Base-by-base conservation (phyloP, 2,329 filamentous ascomycete genomes). In the Hypoxylon sp. region DNA sequence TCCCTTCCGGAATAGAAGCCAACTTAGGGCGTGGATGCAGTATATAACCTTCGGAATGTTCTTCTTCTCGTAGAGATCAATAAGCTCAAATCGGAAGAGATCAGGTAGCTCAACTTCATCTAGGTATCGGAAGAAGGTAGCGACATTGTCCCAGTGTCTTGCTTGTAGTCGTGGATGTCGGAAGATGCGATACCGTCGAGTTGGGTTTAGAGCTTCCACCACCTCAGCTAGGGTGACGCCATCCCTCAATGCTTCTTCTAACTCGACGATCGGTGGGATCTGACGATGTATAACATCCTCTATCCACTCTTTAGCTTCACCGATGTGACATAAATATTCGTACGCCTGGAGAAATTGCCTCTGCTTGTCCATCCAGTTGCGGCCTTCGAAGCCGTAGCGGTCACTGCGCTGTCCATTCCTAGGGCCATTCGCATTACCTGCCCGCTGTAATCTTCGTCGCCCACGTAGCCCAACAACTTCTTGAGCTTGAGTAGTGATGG, bases 11-110 rank as follows among this genome's bases (percentile, higher is more conserved):
- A 93, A 98, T 10, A 99, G 85, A n/a, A 99, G 86, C 94, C 95
- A 99, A 78, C 95, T 98, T 17, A 99, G 84, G 0, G 96, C 96
- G 76, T 99, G 96, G 57, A 99, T 96, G 78, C 96, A 99, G 82
- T 99, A 97, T 69, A 99, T 99, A 78, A 98, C 97, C 80, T 98
- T 99, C 3, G 96, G 96, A 1, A 98, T 97, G 76, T 99, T 99
- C 82, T 99, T 99, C 85, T 98, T 99, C 81, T 99, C 97, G 83
- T 99, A 99, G 11, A 99, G 83, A 80, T 99, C 96, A 71, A 98
- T 97, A 50, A 98, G 86, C 79, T 99, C 96, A 79, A 99, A 99
- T 63, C 95, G 90, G 80, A 99, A 99, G 17, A 99, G 87, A 74
- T 99, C 97, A 1, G 96, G 96, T 2, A 99, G 84, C 76, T 97